A percentile compares a stretch with the other conserved stretches of the same genome.
These are phyloP conservation scores for Apiotrichum veenhuisii DNA, from an alignment of 1,284 basidiomycete species.

Conservation along the genomic window DNA sequence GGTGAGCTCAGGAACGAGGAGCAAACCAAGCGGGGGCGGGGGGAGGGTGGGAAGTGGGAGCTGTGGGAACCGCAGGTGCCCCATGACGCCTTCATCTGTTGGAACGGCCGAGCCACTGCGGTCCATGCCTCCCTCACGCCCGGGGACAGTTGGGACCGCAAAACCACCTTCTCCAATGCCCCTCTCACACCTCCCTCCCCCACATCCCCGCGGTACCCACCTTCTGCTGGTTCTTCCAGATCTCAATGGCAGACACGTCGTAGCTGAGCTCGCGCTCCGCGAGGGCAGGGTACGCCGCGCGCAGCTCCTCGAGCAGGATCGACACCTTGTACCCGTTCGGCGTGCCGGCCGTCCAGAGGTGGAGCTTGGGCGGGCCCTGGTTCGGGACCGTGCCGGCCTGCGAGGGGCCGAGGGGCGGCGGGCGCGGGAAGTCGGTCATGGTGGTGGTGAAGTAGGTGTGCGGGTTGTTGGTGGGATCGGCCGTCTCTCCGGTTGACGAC, in stretches of 20 bases:
- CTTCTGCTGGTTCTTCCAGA: conserved; percentile 52
- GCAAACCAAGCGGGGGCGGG: too few species aligned
- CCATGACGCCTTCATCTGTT: too few species aligned
- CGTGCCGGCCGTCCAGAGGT: conserved; percentile 62
- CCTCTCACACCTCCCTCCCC: too few species aligned
- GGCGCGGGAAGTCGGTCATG: background rate
- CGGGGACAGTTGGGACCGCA: too few species aligned
- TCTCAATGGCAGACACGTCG: conserved; percentile 53
- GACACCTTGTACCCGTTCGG: conserved; percentile 64
- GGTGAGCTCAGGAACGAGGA: background rate
- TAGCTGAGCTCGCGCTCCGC: conserved; percentile 54
- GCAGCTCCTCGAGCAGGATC: conserved; percentile 66
- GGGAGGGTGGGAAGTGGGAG: too few species aligned
- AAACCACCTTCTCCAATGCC: too few species aligned
- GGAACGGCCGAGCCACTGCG: too few species aligned
- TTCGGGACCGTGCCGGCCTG: conserved; percentile 15
- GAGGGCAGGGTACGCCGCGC: conserved; percentile 55
- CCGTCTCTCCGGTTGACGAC: background rate
- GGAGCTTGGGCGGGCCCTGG: conserved; percentile 46
- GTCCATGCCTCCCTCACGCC: too few species aligned
- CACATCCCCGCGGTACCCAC: conserved; percentile 22
- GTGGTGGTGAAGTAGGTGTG: background rate
- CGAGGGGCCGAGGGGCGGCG: conserved; percentile 8
- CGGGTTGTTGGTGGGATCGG: background rate
- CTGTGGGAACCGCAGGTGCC: too few species aligned